Evolutionary conservation across 345 rosid species (phyloP).

Genomic region (Lumnitzera littorea): DNA sequence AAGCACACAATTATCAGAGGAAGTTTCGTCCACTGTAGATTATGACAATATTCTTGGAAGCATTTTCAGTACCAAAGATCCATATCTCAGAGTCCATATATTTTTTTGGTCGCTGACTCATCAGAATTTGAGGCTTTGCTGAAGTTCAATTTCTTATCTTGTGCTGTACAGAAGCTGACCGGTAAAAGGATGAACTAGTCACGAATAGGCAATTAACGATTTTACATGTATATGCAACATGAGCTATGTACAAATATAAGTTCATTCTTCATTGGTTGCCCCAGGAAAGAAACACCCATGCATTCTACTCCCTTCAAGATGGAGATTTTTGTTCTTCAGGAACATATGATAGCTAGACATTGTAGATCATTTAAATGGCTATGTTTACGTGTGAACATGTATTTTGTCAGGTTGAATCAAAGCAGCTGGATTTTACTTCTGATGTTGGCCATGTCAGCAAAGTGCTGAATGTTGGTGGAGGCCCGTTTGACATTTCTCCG

Average conservation of each 20-base stretch:
- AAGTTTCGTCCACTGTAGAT: background rate
- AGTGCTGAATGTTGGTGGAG: too few relatives aligned
- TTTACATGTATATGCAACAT: background rate
- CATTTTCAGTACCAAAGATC: background rate
- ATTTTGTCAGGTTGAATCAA: too few relatives aligned
- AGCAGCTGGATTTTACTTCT: too few relatives aligned
- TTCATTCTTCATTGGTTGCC: background rate
- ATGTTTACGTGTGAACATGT: too few relatives aligned
- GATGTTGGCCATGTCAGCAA: too few relatives aligned
- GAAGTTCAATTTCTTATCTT: slow-evolving; percentile 15
- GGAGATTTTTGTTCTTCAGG: too few relatives aligned
- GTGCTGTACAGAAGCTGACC: slow-evolving; percentile 16
- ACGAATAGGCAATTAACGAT: slow-evolving; percentile 9
- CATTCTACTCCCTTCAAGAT: too few relatives aligned
- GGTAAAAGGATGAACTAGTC: slow-evolving; percentile 2
- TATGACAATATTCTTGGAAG: background rate
- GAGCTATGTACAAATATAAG: background rate
- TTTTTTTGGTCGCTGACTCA: slow-evolving; percentile 1
- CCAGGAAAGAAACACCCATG: too few relatives aligned
- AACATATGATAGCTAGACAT: too few relatives aligned
- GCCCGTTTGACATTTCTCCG: too few relatives aligned
- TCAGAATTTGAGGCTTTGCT: slow-evolving; percentile 9
- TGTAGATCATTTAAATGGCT: too few relatives aligned
- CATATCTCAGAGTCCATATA: slow-evolving; percentile 7
- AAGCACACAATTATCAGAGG: too few relatives aligned